Percentiles rank a stretch among this genome's conserved stretches.
Conservation (phyloP, 1,139 yeast species). For the Pichia terricola region DNA sequence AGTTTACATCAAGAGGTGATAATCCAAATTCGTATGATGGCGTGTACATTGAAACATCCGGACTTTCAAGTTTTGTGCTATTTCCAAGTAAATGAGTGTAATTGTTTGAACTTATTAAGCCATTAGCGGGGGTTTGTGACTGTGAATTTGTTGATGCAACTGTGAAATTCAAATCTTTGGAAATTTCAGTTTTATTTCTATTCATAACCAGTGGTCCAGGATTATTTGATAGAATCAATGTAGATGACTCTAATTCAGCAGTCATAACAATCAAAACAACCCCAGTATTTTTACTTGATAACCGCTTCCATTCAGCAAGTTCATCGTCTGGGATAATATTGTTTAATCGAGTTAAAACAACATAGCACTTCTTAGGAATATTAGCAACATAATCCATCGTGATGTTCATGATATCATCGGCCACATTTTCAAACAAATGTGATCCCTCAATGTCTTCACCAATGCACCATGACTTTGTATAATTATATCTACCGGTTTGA, state of each 20-base stretch:
- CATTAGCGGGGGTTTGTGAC: conserved; percentile 16
- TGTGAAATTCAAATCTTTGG: conserved; percentile 17
- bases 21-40: conserved; percentile 22
- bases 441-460: conserved; percentile 21
- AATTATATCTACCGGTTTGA: conserved; percentile 59
- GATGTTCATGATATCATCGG: conserved; percentile 49
- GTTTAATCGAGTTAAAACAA: conserved; percentile 59
- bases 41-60: conserved; percentile 15
- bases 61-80: conserved; percentile 13
- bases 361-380: conserved; percentile 43
- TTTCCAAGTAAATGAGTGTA: conserved; percentile 1
- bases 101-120: conserved; percentile 3
- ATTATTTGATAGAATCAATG: conserved; percentile 35
- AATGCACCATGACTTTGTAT: conserved; percentile 60
- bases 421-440: conserved; percentile 38
- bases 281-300: conserved; percentile 52
- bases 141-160: conserved; percentile 22
- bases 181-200: conserved; percentile 10
- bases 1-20: conserved; percentile 24
- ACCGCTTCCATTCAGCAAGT: conserved; percentile 63
- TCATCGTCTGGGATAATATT: conserved; percentile 76
- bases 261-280: conserved; percentile 66
- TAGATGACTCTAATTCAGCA: conserved; percentile 59
- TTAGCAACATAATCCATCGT: conserved; percentile 33
- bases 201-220: conserved; percentile 9